Percentiles rank a stretch among this genome's conserved stretches.
phyloP scores from a whole-genome alignment of 257 asterid species.

The Gynochthodes officinalis region DNA sequence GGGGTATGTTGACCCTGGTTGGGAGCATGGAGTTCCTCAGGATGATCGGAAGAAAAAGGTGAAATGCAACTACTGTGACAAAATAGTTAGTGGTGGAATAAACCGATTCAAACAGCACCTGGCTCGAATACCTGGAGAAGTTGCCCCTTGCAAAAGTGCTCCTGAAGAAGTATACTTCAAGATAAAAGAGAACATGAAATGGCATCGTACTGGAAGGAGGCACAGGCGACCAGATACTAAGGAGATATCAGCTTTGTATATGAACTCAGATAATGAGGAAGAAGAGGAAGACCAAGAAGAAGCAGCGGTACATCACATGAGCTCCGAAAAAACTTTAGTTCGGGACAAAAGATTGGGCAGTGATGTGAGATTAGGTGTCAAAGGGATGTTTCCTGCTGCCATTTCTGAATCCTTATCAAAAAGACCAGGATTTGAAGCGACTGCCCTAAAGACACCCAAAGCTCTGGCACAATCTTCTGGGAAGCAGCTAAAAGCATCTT shows the following conservation, averaged over 20 bases:
- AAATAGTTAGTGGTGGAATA: constrained; percentile 88
- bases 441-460: constrained; percentile 42
- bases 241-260: constrained; percentile 50
- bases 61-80: constrained; percentile 89
- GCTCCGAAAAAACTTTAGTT: constrained; percentile 42
- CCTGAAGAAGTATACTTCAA: constrained; percentile 83
- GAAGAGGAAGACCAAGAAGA: constrained; percentile 58
- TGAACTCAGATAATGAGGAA: constrained; percentile 68
- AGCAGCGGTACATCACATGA: constrained; percentile 44
- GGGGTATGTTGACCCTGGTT: constrained; percentile 91
- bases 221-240: constrained; percentile 65
- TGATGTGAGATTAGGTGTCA: constrained; percentile 49
- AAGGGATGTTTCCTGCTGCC: constrained; percentile 41
- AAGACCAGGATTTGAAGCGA: constrained; percentile 57
- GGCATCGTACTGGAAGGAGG: constrained; percentile 94
- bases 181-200: constrained; percentile 89
- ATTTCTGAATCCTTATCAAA: constrained; percentile 45
- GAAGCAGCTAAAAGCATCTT: constrained; percentile 45
- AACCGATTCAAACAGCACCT: constrained; percentile 92
- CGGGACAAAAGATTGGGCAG: constrained; percentile 54
- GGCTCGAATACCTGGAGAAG: constrained; percentile 94
- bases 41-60: constrained; percentile 95
- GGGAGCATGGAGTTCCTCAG: constrained; percentile 95
- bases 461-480: constrained; percentile 40
- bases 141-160: constrained; percentile 87